phyloP scores from a whole-genome alignment of 78 protist species.

The Chrysochromulina parva region DNA sequence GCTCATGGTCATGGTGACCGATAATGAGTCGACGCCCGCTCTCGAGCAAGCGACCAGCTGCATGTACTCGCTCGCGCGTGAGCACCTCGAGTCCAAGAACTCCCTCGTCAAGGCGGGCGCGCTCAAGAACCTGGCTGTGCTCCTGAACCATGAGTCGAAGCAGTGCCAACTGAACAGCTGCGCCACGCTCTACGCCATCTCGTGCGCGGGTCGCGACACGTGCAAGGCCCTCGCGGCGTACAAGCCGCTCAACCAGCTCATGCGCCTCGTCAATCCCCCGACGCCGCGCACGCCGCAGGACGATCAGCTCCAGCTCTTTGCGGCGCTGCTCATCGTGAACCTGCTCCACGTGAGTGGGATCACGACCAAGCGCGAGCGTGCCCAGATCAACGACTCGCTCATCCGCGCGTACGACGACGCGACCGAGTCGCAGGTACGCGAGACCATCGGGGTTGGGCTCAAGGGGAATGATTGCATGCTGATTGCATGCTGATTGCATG shows the following conservation, averaged over 20 bases:
- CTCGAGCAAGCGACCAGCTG: not conserved
- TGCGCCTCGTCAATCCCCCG: not conserved
- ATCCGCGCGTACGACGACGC: too few species aligned
- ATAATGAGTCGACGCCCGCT: not conserved
- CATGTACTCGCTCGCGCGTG: slow-evolving; percentile 14
- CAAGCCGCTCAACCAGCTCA: not conserved
- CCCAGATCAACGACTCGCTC: too few species aligned
- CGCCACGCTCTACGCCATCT: not conserved
- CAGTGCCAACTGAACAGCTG: not conserved
- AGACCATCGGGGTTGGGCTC: too few species aligned
- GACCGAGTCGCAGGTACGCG: too few species aligned
- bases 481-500: too few species aligned
- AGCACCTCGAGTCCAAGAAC: not conserved
- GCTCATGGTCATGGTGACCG: not conserved
- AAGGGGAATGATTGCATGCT: too few species aligned
- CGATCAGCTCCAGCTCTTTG: not conserved
- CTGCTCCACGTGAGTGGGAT: not conserved
- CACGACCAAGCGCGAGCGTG: too few species aligned
- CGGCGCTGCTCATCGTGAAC: not conserved
- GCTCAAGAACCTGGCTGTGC: not conserved
- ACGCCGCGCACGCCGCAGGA: not conserved
- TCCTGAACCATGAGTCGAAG: not conserved
- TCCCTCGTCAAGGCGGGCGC: not conserved
- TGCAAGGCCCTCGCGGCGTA: not conserved
- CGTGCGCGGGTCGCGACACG: not conserved